Evolutionary conservation across 1,139 yeast species (phyloP), one percentile per base, ranked within the genome.

Genomic region (Geotrichum cucujoidarum): DNA sequence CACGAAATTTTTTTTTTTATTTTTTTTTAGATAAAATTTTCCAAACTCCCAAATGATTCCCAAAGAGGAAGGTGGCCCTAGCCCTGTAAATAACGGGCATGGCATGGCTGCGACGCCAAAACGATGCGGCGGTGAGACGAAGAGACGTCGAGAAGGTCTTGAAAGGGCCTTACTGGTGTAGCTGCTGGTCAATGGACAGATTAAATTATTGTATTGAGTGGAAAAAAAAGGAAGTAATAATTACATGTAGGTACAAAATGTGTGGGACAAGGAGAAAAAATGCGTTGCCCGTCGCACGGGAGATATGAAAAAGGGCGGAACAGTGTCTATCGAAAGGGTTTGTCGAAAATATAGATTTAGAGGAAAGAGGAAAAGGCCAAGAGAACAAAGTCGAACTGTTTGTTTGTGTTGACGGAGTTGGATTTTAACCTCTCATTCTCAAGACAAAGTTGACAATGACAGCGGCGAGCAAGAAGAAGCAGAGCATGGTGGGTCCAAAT

Each of bases 401-500:
- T n/a, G n/a, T n/a, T n/a, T n/a, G n/a, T n/a, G n/a, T n/a, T n/a
- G n/a, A n/a, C n/a, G n/a, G n/a, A n/a, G n/a, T n/a, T n/a, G n/a
- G 27, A 6, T 24, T 24, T 40, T 51, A 57, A 33, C 51, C 55
- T 27, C 81, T 78, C 59, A 88, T 81, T 73, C 97, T 83, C 65
- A 92, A 74, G 33, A 89, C 72, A 64, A 92, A 92, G 74, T 92
- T 92, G 56, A 90, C 88, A 43, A 90, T 83, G 44, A 92, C 97
- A 1, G 98, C 97, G 46, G 89, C 80, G 57, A 92, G 74, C 65
- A 92, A 76, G 73, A 92, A 92, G 73, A 90, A 76, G 70, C 98
- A 92, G 61, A 92, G 78, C 88, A 92, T 83, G 16, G 98, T 92
- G 45, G 98, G 98, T 37, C 98, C 98, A 60, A 92, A 84, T 64